Evolutionary conservation across 2,329 filamentous ascomycete species (phyloP), one percentile per base, ranked within the genome.

Genomic region (Alternaria burnsii): DNA sequence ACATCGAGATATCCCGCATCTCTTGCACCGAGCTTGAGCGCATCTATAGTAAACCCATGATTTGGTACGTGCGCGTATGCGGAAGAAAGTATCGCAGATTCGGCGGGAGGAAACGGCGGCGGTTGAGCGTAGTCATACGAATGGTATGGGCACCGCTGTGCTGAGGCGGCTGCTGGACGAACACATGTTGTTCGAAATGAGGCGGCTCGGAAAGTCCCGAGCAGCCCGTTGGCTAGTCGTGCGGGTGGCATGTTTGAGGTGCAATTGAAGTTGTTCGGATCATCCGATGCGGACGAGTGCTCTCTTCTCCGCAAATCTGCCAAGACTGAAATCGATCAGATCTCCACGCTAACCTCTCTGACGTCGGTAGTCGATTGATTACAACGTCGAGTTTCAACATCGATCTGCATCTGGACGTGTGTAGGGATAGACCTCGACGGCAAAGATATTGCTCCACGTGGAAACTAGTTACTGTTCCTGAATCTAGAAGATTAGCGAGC

Each of bases 1-100:
- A 94, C 93, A 75, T 95, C 92, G 53, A 93, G 88, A 77, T 94
- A 97, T 44, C 94, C 93, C 18, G 89, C 88, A 72, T 97, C 93
- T 72, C 88, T 88, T 62, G 92, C 92, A 62, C 94, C 95, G 22
- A 91, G 86, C 43, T 87, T 86, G 10, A 99, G 85, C 0, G 94
- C 84, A 20, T 87, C 84, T 50, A 84, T 81, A 0, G 92, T 92
- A 84, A 98, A 99, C 76, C 95, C 95, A 76, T 93, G 86, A 52
- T 85, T 78, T 18, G 93, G 93, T 10, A 98, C 88, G 77, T 97
- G 91, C 30, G 81, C 76, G 70, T 95, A 87, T 18, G 94, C 91
- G n/a, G 93, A 88, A 46, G 90, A 85, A 64, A 99, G 91, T 75
- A 98, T 96, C 58, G 87, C 82, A 43, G 85, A 82, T 82, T 97